phyloP scores from a whole-genome alignment of 164 flowering plant genomes.

The Vitis amurensis region DNA sequence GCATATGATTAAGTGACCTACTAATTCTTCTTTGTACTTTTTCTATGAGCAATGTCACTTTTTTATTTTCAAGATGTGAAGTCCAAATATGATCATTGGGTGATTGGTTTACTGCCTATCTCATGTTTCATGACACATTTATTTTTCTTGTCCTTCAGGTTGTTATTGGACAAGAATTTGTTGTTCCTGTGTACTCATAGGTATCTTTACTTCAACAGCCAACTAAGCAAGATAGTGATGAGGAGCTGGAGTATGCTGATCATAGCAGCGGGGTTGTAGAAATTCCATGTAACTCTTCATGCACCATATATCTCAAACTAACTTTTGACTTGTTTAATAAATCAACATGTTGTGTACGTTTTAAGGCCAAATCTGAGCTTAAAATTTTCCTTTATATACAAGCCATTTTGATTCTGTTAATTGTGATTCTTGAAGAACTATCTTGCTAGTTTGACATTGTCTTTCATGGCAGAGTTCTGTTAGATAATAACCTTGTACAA shows the following conservation, averaged over 20 bases:
- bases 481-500: no score
- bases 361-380: no score
- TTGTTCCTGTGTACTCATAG: slow-evolving; percentile 89
- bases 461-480: no score
- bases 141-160: slow-evolving; percentile 47
- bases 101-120: background rate
- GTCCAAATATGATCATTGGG: background rate
- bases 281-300: slow-evolving; percentile 39
- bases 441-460: no score
- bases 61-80: background rate
- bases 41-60: background rate
- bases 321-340: no score
- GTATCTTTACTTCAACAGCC: slow-evolving; percentile 87
- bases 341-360: no score
- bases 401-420: no score
- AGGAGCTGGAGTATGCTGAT: slow-evolving; percentile 97
- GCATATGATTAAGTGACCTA: no score
- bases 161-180: slow-evolving; percentile 65
- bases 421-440: no score
- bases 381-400: no score
- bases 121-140: background rate
- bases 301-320: background rate
- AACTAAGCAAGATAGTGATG: slow-evolving; percentile 84
- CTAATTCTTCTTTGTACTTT: no score
- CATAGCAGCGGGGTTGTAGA: slow-evolving; percentile 51